A percentile compares a stretch with the other conserved stretches of the same genome.
phyloP scores from a whole-genome alignment of 345 rosid species.

The Melaleuca alternifolia region DNA sequence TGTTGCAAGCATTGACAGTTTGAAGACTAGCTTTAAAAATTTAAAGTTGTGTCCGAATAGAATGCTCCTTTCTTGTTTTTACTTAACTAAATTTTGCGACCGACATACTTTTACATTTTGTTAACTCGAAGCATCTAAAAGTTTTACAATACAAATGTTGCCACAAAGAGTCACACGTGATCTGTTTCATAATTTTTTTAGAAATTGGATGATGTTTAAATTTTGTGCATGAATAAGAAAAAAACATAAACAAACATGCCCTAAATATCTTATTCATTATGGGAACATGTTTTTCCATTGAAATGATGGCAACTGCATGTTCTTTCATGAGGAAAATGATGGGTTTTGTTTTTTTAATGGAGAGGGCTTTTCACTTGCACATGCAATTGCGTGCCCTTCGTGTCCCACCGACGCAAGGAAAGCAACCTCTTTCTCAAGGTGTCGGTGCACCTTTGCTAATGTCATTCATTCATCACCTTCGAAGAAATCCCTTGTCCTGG shows the following conservation, averaged over 20 bases:
- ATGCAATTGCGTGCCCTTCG: not conserved
- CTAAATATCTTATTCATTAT: not conserved
- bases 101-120: too few species aligned
- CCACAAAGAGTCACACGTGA: not conserved
- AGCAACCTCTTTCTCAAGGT: not conserved
- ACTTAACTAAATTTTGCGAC: too few species aligned
- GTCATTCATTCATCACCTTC: not conserved
- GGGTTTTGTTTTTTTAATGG: not conserved
- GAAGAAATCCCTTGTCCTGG: not conserved
- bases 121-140: not conserved
- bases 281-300: not conserved
- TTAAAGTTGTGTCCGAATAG: not conserved
- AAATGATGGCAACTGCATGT: too few species aligned
- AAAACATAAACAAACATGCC: not conserved
- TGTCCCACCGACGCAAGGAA: not conserved
- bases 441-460: not conserved
- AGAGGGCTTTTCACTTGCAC: not conserved
- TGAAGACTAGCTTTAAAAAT: too few species aligned
- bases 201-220: not conserved
- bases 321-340: not conserved
- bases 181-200: not conserved
- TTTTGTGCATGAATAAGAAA: not conserved
- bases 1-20: too few species aligned
- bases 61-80: too few species aligned
- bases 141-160: not conserved